Evolutionary conservation across 2,329 filamentous ascomycete species (phyloP), one percentile per base, ranked within the genome.

Genomic region (Aspergillus hiratsukae): DNA sequence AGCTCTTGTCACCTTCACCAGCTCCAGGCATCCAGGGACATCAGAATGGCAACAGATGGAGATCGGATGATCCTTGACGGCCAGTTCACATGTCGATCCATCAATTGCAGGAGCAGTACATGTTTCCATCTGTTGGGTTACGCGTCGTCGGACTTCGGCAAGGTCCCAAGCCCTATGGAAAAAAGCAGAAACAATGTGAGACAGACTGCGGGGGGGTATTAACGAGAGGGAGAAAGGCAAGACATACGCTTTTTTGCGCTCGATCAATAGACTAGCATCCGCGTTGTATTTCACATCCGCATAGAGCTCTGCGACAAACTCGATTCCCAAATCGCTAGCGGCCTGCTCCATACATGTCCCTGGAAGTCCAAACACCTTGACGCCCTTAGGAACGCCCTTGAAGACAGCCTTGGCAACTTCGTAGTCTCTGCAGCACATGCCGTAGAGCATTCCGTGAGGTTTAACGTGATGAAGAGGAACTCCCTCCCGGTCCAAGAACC

Each of bases 391-490:
- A 28, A 83, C 77, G 3, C 76, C 81, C n/a, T 69, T 67, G 66
- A 82, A 80, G 1, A 84, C 81, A 0, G 81, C 82, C 48, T 74
- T 72, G 35, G 81, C 81, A 2, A 79, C 72, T 11, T 81, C 79
- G 52, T 74, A 73, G 60, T 83, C 78, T 57, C 80, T 67, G 59
- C 77, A 79, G 73, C 80, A 81, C 79, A 82, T 82, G 3, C 80
- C 80, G 64, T 84, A 86, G 1, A 87, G 73, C 25, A 82, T 77
- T 3, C 83, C 83, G 54, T 87, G 84, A 2, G 84, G 83, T 66
- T 86, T 87, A 43, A 87, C 80, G 61, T 87, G 85, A 61, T 84
- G 77, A 25, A 88, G 69, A 17, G 75, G 71, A 6, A 87, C 70
- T 14, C 75, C 77, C 62, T 86, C 84, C 0, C 77, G 78, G 35